phyloP scores from a whole-genome alignment of 768 basidiomycete genomes.

The Lanmaoa pseudosensibilis region DNA sequence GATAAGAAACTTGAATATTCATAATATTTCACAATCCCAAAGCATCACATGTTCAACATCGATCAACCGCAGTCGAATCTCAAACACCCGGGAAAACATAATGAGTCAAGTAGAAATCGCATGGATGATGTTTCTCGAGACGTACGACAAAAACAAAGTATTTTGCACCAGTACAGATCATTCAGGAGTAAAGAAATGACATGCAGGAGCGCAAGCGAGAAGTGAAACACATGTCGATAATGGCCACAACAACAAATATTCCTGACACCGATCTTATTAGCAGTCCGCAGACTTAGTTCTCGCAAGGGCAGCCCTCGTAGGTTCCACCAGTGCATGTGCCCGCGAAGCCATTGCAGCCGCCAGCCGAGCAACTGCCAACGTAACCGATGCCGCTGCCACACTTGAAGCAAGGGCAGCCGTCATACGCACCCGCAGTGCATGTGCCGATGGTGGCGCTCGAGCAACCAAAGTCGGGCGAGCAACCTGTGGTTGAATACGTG shows the following conservation, averaged over 20 bases:
- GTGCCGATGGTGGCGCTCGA: not conserved
- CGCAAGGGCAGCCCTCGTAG: not conserved
- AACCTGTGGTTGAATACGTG: not conserved
- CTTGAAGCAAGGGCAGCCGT: constrained; percentile 4
- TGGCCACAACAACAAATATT: not conserved
- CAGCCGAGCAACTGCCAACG: not conserved
- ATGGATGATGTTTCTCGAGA: too few species aligned
- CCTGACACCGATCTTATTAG: not conserved
- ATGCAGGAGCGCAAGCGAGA: constrained; percentile 36
- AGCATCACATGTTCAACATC: too few species aligned
- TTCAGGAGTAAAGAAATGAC: too few species aligned
- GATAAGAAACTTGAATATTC: too few species aligned
- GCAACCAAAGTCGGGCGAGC: not conserved
- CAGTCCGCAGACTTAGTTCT: not conserved
- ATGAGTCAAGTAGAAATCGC: too few species aligned
- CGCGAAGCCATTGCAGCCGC: not conserved
- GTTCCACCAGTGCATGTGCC: not conserved
- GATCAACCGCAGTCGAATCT: too few species aligned
- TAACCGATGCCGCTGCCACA: not conserved
- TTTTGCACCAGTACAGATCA: too few species aligned
- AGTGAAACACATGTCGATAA: not conserved
- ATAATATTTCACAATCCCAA: too few species aligned
- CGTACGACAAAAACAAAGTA: too few species aligned
- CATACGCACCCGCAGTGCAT: not conserved
- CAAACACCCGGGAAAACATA: too few species aligned